Percentiles rank a stretch among this genome's conserved stretches.
Conservation (phyloP, 306 rosid genomes). For the Rosa multiflora region DNA sequence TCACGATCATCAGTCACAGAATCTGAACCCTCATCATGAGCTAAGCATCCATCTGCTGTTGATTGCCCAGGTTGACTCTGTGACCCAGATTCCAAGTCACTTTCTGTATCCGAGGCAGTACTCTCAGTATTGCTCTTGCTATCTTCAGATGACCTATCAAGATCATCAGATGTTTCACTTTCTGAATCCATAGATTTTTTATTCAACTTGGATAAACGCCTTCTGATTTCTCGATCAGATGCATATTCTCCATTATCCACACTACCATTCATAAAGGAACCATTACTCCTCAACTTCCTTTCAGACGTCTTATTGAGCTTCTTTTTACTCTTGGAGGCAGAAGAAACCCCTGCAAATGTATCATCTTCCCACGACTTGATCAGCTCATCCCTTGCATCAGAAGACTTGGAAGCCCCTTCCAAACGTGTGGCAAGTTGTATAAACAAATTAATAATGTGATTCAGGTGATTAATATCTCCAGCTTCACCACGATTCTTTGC, state of each 20-base stretch:
- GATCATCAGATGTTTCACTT: conserved; percentile 89
- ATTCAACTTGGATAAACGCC: conserved; percentile 77
- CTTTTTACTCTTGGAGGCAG: conserved; percentile 68
- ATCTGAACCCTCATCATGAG: conserved; percentile 50
- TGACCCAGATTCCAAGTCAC: conserved; percentile 56
- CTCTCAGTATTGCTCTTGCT: conserved; percentile 74
- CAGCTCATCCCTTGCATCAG: conserved; percentile 54
- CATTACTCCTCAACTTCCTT: conserved; percentile 75
- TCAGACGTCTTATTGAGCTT: conserved; percentile 58
- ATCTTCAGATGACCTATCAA: conserved; percentile 69
- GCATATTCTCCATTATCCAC: conserved; percentile 65
- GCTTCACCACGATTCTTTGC: conserved; percentile 78
- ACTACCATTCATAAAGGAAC: conserved; percentile 49
- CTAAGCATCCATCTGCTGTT: conserved; percentile 50
- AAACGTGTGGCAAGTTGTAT: conserved; percentile 73
- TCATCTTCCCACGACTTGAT: conserved; percentile 66
- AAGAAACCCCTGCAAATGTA: conserved; percentile 34
- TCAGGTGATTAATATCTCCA: conserved; percentile 72
- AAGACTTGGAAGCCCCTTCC: conserved; percentile 63
- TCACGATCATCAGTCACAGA: conserved; percentile 81
- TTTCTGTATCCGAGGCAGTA: conserved; percentile 62
- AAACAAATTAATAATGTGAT: conserved; percentile 62
- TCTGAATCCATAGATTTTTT: conserved; percentile 74
- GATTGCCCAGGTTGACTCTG: conserved; percentile 49
- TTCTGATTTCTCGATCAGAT: conserved; percentile 87